A percentile compares a stretch with the other conserved stretches of the same genome.
Evolutionary conservation across 371 early-diverging fungal species (phyloP).

Genomic region (Blyttiomyces sp.): DNA sequence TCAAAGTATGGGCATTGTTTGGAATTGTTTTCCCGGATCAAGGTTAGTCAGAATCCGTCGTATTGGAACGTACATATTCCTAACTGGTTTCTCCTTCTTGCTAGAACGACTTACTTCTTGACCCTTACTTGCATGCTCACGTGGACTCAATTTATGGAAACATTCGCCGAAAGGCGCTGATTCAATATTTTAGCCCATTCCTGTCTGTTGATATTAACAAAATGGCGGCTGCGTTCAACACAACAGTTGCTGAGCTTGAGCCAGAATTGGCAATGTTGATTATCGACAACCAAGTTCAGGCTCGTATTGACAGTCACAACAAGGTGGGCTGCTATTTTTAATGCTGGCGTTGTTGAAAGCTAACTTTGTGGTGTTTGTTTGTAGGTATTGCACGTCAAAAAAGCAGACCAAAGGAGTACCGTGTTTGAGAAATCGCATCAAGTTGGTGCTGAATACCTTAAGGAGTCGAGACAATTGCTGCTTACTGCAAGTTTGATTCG

Average conservation of each 20-base stretch:
- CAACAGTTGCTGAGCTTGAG: constrained; percentile 56
- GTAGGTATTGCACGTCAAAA: constrained; percentile 57
- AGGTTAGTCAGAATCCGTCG: constrained; percentile 38
- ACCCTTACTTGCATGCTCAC: constrained; percentile 69
- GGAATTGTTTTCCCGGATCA: constrained; percentile 60
- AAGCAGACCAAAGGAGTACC: constrained; percentile 58
- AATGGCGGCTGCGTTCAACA: constrained; percentile 73
- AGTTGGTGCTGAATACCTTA: constrained; percentile 62
- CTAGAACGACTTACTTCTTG: constrained; percentile 62
- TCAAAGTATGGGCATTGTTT: constrained; percentile 73
- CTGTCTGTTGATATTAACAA: constrained; percentile 69
- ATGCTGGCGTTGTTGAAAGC: neutral
- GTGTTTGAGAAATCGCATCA: constrained; percentile 61
- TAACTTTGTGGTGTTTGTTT: neutral
- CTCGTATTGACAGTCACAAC: constrained; percentile 79
- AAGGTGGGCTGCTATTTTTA: constrained; percentile 67
- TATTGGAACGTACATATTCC: neutral
- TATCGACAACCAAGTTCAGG: constrained; percentile 60
- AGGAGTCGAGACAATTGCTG: constrained; percentile 54
- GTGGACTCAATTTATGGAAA: constrained; percentile 60
- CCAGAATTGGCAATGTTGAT: constrained; percentile 67
- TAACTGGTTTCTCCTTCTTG: neutral
- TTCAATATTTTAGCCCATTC: constrained; percentile 82
- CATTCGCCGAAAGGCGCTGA: constrained; percentile 73
- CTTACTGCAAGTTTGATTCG: constrained; percentile 58